A percentile compares a stretch with the other conserved stretches of the same genome.
Evolutionary conservation across 192 early-diverging fungal species (phyloP).

Genomic region (Backusella morwellensis): DNA sequence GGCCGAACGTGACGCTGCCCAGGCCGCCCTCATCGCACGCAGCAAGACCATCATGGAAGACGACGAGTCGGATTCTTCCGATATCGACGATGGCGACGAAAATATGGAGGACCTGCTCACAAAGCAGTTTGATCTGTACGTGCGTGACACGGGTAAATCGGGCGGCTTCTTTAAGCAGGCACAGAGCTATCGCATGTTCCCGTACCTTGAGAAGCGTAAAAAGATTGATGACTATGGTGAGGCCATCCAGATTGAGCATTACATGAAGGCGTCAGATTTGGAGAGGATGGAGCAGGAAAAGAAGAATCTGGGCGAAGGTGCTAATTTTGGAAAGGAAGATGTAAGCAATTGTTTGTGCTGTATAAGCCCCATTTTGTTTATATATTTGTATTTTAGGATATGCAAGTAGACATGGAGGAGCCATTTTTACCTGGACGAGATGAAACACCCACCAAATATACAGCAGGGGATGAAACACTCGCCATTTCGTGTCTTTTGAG

Average conservation of each 20-base stretch:
- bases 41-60: constrained; percentile 75
- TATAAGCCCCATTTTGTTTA: constrained; percentile 42
- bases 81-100: constrained; percentile 53
- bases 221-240: constrained; percentile 86
- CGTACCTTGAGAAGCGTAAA: constrained; percentile 76
- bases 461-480: constrained; percentile 54
- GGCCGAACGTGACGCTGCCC: constrained; percentile 71
- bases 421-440: constrained; percentile 57
- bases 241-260: constrained; percentile 33
- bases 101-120: constrained; percentile 49
- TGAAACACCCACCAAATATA: constrained; percentile 79
- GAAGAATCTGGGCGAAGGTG: constrained; percentile 21
- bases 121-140: constrained; percentile 78
- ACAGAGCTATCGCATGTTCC: constrained; percentile 87
- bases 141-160: constrained; percentile 71
- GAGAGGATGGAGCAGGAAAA: constrained; percentile 62
- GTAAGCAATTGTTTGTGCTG: not conserved
- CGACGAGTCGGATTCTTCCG: constrained; percentile 62
- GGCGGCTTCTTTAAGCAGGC: constrained; percentile 76
- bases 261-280: constrained; percentile 28
- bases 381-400: constrained; percentile 15
- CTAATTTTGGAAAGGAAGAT: constrained; percentile 28
- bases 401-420: constrained; percentile 38
- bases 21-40: constrained; percentile 62
- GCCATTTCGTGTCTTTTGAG: constrained; percentile 69